Percentiles rank a stretch among this genome's conserved stretches.
phyloP scores from a whole-genome alignment of 2,329 filamentous ascomycete species.

The Paraconiothyrium brasiliense region DNA sequence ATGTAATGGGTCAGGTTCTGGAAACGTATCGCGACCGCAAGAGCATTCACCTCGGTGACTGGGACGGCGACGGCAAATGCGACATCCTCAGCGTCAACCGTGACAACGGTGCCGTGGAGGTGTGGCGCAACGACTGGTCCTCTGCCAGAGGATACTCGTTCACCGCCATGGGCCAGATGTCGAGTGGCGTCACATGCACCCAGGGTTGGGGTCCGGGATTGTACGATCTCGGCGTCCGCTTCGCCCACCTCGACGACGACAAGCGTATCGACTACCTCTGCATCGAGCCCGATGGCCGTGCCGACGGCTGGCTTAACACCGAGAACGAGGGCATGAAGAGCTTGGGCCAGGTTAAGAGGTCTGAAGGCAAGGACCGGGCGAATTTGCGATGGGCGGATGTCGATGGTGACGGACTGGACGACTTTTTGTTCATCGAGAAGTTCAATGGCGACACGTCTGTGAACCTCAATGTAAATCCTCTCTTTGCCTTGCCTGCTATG shows the following conservation, averaged over 20 bases:
- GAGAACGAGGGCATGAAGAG: no score
- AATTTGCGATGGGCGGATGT: not conserved
- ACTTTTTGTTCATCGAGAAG: not conserved
- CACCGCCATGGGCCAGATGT: slow-evolving; percentile 1
- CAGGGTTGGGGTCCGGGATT: not conserved
- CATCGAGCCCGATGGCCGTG: slow-evolving; percentile 18
- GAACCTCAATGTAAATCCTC: not conserved
- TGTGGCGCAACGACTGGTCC: not conserved
- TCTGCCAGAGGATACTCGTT: not conserved
- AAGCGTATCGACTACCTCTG: slow-evolving; percentile 6
- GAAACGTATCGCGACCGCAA: not conserved
- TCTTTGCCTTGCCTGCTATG: no score
- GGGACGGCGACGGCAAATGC: slow-evolving; percentile 3
- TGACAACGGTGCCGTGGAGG: not conserved
- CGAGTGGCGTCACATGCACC: not conserved
- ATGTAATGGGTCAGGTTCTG: not conserved
- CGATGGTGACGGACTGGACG: not conserved
- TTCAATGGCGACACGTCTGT: not conserved
- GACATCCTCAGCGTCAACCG: not conserved
- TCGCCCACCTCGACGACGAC: not conserved
- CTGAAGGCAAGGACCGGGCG: not conserved
- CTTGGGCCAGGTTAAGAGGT: not conserved
- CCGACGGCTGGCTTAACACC: no score
- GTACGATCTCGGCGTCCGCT: slow-evolving; percentile 8
- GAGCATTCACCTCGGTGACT: not conserved